Evolutionary conservation across 2,329 filamentous ascomycete species (phyloP).

Genomic region (Mollisia scopiformis): DNA sequence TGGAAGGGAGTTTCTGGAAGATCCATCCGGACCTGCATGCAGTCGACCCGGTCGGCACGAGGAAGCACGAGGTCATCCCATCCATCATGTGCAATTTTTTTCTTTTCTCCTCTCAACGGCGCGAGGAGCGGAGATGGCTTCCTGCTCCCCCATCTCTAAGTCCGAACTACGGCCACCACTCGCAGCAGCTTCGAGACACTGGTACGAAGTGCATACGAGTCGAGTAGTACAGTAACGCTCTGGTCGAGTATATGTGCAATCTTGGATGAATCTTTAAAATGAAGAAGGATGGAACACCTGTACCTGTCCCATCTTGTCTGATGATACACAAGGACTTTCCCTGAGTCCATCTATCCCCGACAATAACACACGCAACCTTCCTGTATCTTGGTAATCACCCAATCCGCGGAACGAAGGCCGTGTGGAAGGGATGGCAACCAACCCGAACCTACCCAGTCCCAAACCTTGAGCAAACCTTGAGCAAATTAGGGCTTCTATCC

Average conservation of each 20-base stretch:
- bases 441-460: background rate
- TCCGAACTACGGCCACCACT: background rate
- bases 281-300: background rate
- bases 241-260: background rate
- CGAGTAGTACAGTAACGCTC: background rate
- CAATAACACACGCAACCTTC: no score
- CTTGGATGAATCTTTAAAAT: constrained; percentile 2
- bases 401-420: no score
- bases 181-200: background rate
- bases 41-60: background rate
- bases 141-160: background rate
- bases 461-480: background rate
- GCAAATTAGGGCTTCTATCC: background rate
- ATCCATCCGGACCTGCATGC: background rate
- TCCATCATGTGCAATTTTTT: constrained; percentile 2
- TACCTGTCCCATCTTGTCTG: constrained; percentile 2
- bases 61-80: constrained; percentile 2
- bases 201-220: background rate
- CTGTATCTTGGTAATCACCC: no score
- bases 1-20: background rate
- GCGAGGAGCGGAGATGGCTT: constrained; percentile 4
- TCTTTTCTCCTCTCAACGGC: background rate
- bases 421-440: background rate
- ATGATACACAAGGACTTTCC: background rate
- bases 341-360: no score